Conservation (phyloP, 2,329 filamentous ascomycete genomes). For the Uncinocarpus reesii region DNA sequence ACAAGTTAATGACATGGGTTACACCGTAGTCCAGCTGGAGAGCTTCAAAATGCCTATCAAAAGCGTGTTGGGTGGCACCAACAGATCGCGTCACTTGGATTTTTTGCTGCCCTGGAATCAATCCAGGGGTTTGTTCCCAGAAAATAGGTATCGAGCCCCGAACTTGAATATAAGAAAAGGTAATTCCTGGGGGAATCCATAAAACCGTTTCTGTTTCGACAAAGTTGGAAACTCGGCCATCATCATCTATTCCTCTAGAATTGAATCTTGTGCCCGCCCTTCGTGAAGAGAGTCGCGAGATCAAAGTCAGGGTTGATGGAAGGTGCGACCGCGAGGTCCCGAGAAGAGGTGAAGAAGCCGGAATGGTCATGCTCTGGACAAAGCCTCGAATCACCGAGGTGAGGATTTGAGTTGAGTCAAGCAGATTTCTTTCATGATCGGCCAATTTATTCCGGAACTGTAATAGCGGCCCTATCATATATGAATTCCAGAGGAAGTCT, state of each 20-base stretch:
- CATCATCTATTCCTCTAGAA: slow-evolving; percentile 91
- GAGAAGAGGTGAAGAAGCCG: slow-evolving; percentile 62
- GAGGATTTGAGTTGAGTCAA: slow-evolving; percentile 80
- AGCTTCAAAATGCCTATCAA: slow-evolving; percentile 88
- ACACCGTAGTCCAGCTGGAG: slow-evolving; percentile 79
- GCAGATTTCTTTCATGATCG: slow-evolving; percentile 59
- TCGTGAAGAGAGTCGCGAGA: slow-evolving; percentile 81
- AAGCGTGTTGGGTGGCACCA: slow-evolving; percentile 86
- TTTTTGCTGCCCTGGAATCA: slow-evolving; percentile 87
- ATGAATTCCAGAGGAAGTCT: slow-evolving; percentile 93
- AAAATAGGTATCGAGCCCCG: slow-evolving; percentile 91
- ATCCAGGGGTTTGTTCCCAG: slow-evolving; percentile 85
- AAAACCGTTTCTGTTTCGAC: slow-evolving; percentile 96
- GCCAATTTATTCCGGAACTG: slow-evolving; percentile 77
- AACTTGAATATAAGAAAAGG: slow-evolving; percentile 89
- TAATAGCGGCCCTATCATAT: slow-evolving; percentile 90
- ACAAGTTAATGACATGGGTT: slow-evolving; percentile 82
- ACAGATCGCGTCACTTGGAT: slow-evolving; percentile 79
- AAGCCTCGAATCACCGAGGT: slow-evolving; percentile 93
- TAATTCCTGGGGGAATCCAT: slow-evolving; percentile 64
- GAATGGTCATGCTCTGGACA: slow-evolving; percentile 66
- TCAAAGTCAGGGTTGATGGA: slow-evolving; percentile 75
- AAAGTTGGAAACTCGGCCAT: slow-evolving; percentile 95
- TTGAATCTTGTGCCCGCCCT: slow-evolving; percentile 94
- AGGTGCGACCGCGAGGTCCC: slow-evolving; percentile 56